Conservation (phyloP, 371 early-diverging fungal species). For the Cokeromyces recurvatus region DNA sequence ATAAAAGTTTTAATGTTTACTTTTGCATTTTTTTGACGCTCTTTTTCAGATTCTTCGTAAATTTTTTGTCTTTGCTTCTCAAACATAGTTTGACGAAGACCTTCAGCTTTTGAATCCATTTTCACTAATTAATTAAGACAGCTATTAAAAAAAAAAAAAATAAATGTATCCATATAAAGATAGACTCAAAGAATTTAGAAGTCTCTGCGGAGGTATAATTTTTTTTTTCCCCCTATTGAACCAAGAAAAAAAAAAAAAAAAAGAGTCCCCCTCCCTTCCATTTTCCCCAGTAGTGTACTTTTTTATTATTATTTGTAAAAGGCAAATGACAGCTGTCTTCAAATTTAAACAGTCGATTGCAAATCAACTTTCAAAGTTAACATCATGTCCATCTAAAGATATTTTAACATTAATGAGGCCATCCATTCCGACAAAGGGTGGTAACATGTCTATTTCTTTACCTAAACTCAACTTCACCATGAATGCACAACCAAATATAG, state of each 20-base stretch:
- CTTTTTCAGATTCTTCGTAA: slow-evolving; percentile 68
- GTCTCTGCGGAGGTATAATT: too few relatives aligned
- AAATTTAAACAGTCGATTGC: slow-evolving; percentile 45
- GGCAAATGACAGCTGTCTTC: slow-evolving; percentile 15
- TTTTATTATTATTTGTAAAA: too few relatives aligned
- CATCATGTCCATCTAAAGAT: slow-evolving; percentile 6
- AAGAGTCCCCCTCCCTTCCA: too few relatives aligned
- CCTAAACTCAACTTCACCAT: slow-evolving; percentile 17
- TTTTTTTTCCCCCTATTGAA: too few relatives aligned
- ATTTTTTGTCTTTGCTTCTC: slow-evolving; percentile 75
- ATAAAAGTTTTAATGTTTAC: slow-evolving; percentile 40
- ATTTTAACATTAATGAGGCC: slow-evolving; percentile 11
- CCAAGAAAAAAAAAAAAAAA: too few relatives aligned
- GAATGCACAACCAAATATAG: slow-evolving; percentile 18
- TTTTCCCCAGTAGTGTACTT: too few relatives aligned
- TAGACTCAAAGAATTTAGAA: too few relatives aligned
- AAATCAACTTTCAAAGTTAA: slow-evolving; percentile 21
- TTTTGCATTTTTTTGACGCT: slow-evolving; percentile 75
- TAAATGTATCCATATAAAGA: too few relatives aligned
- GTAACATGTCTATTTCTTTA: slow-evolving; percentile 23
- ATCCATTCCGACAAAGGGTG: slow-evolving; percentile 15
- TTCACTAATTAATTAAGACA: too few relatives aligned
- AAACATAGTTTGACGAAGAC: slow-evolving; percentile 64
- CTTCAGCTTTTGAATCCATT: slow-evolving; percentile 59
- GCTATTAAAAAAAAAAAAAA: too few relatives aligned